These are phyloP conservation scores for Yarrowia keelungensis DNA, from an alignment of 805 yeast genomes.

Conservation along the genomic window DNA sequence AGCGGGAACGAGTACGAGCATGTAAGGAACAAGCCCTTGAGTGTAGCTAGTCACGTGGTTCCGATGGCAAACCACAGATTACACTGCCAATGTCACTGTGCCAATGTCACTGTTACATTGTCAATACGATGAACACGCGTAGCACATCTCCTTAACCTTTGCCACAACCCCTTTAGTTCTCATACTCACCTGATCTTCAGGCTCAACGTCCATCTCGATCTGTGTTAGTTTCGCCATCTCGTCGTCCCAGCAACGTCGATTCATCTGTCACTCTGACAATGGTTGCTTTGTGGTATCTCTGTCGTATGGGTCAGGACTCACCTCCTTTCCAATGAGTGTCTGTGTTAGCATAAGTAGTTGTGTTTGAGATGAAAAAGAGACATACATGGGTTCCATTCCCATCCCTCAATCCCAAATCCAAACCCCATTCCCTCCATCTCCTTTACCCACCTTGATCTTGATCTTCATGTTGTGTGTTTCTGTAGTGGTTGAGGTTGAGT, in stretches of 20 bases:
- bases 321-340: slow-evolving; percentile 83
- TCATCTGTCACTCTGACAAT: not conserved
- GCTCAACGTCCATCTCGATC: slow-evolving; percentile 77
- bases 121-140: not conserved
- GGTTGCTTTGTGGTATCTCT: not conserved
- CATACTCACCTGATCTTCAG: slow-evolving; percentile 63
- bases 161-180: slow-evolving; percentile 42
- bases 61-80: too few relatives aligned
- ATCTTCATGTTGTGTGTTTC: slow-evolving; percentile 59
- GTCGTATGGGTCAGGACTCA: slow-evolving; percentile 47
- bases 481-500: slow-evolving; percentile 22
- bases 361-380: not conserved
- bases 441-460: slow-evolving; percentile 61
- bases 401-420: not conserved
- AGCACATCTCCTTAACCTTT: not conserved
- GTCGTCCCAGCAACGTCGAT: too few relatives aligned
- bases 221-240: slow-evolving; percentile 41
- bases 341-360: slow-evolving; percentile 41
- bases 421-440: not conserved
- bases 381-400: not conserved
- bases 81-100: too few relatives aligned
- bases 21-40: too few relatives aligned
- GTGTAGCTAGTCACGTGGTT: too few relatives aligned
- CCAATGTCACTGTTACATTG: too few relatives aligned
- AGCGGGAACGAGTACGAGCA: not conserved